Conservation (phyloP, 1,284 basidiomycete species). For the Phellinidium pouzarii region DNA sequence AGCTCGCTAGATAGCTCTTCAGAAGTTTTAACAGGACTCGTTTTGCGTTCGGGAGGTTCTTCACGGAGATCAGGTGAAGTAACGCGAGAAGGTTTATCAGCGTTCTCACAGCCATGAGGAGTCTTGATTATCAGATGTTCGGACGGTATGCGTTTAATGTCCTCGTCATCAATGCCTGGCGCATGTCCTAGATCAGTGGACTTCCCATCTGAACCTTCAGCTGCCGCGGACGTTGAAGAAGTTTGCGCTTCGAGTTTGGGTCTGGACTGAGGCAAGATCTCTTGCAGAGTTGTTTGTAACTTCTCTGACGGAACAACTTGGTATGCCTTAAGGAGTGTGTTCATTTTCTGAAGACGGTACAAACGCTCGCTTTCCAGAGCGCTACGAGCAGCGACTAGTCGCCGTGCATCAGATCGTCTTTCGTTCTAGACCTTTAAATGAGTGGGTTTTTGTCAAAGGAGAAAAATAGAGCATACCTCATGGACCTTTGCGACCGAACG, state of each 20-base stretch:
- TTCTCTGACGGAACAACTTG: constrained; percentile 29
- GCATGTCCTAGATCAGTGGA: too few species aligned
- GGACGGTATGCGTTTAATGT: too few species aligned
- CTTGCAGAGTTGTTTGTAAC: constrained; percentile 18
- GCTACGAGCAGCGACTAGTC: constrained; percentile 40
- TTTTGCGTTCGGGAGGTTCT: neutral
- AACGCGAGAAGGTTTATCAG: neutral
- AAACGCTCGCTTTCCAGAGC: constrained; percentile 48
- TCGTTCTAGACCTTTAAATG: constrained; percentile 32
- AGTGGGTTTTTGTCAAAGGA: constrained; percentile 23
- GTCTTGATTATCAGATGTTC: too few species aligned
- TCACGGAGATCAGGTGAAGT: neutral
- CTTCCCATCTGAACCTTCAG: too few species aligned
- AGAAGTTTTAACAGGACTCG: neutral
- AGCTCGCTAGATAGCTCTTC: constrained; percentile 27
- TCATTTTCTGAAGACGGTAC: constrained; percentile 41
- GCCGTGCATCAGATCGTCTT: constrained; percentile 38
- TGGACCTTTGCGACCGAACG: constrained; percentile 60
- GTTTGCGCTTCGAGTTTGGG: neutral
- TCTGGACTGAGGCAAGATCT: neutral
- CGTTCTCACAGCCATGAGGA: too few species aligned
- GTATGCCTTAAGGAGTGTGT: constrained; percentile 33
- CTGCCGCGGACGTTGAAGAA: neutral
- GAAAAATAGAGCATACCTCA: constrained; percentile 46
- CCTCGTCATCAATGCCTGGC: too few species aligned